Evolutionary conservation across 192 early-diverging fungal species (phyloP).

Genomic region (Backusella parvicylindrica): DNA sequence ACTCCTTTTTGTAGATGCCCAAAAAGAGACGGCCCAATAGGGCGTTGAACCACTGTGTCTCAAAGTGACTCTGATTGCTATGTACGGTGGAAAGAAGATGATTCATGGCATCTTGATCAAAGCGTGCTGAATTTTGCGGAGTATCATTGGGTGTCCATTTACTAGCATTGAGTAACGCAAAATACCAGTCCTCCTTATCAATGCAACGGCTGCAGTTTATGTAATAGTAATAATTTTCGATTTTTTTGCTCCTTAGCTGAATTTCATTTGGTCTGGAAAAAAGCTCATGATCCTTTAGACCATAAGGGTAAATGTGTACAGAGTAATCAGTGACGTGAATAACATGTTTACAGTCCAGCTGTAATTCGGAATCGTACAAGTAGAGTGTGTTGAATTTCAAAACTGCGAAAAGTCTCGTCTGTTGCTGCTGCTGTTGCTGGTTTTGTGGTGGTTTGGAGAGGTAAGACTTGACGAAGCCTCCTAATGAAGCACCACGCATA

Average conservation of each 20-base stretch:
- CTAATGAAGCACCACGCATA: neutral
- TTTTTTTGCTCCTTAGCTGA: slow-evolving; percentile 57
- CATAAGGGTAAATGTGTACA: slow-evolving; percentile 72
- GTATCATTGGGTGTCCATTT: neutral
- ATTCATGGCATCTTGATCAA: slow-evolving; percentile 40
- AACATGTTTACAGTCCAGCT: slow-evolving; percentile 48
- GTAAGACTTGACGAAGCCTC: slow-evolving; percentile 27
- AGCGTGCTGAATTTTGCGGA: slow-evolving; percentile 26
- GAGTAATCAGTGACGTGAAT: slow-evolving; percentile 66
- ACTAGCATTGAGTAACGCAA: slow-evolving; percentile 66
- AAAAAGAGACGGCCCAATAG: slow-evolving; percentile 79
- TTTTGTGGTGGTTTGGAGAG: slow-evolving; percentile 39
- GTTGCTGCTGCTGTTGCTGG: neutral
- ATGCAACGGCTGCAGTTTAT: slow-evolving; percentile 58
- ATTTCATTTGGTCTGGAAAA: slow-evolving; percentile 61
- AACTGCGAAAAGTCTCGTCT: slow-evolving; percentile 52
- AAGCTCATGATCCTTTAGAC: slow-evolving; percentile 68
- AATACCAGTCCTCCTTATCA: slow-evolving; percentile 94
- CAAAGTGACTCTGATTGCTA: slow-evolving; percentile 48
- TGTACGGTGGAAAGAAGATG: slow-evolving; percentile 46
- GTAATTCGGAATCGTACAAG: slow-evolving; percentile 72
- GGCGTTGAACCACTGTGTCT: slow-evolving; percentile 80
- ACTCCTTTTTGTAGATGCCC: slow-evolving; percentile 61
- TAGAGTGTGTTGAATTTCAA: slow-evolving; percentile 77
- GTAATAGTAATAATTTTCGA: slow-evolving; percentile 52